Evolutionary conservation across 768 basidiomycete species (phyloP), one percentile per base, ranked within the genome.

Genomic region (Lentinula detonsa): DNA sequence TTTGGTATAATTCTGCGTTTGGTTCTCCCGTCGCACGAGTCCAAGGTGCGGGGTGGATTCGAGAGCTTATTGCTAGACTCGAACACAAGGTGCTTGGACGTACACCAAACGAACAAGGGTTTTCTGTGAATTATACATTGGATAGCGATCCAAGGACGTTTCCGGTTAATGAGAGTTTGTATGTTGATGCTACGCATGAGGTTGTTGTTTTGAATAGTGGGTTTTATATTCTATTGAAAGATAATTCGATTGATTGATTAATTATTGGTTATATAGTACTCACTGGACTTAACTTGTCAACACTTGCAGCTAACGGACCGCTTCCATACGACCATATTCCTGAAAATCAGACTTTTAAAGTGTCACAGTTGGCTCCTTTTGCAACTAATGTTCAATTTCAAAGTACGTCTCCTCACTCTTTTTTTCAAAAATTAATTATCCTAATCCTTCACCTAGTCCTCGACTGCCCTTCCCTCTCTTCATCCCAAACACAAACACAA

Each of bases 101-200:
- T 28, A 28, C 73, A 49, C 76, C 73, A 5, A 40, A 57, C 2
- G 59, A 60, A 9, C 85, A 90, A 75, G 89, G 93, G 69, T 86
- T 91, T 15, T 90, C 90, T 0, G 95, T 91, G 4, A 98, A 98
- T 68, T 76, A 86, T 11, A 93, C 93, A 0, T 77, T 95, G 57
- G 81, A 94, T 63, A 81, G 89, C 62, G 85, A 81, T 65, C 75
- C 78, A 0, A 76, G 80, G 16, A 88, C 84, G 0, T 91, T 90
- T 81, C 90, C 90, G 6, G 77, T 93, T 1, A 74, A 80, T 28
- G 83, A 91, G 58, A 81, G 77, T 59, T 70, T 95, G 37, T 95
- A 94, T 61, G 92, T 93, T 6, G 94, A 96, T 69, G 91, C 91
- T 5, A 91, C 90, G 1, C 95, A 95, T 61, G 94, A 96, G 66